Evolutionary conservation across 768 basidiomycete species (phyloP).

Genomic region (Collybia sp.): DNA sequence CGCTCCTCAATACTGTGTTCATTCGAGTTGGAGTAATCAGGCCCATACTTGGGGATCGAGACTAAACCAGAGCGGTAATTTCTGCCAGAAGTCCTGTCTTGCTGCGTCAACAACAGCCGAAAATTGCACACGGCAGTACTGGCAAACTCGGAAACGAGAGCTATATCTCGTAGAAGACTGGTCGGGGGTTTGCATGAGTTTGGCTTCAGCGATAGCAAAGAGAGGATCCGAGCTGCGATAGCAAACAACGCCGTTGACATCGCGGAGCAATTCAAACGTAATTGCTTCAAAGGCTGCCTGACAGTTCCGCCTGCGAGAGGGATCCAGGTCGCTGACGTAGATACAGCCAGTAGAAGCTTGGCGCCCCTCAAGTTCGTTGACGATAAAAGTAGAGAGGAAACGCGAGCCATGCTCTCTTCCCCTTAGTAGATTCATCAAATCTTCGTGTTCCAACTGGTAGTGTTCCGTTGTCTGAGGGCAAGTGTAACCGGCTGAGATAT

Average conservation of each 20-base stretch:
- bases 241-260: slow-evolving; percentile 63
- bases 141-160: slow-evolving; percentile 53
- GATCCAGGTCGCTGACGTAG: slow-evolving; percentile 41
- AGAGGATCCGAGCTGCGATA: slow-evolving; percentile 68
- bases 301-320: slow-evolving; percentile 46
- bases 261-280: slow-evolving; percentile 70
- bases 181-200: slow-evolving; percentile 59
- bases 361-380: slow-evolving; percentile 68
- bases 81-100: slow-evolving; percentile 61
- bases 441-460: slow-evolving; percentile 42
- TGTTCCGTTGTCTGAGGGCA: slow-evolving; percentile 24
- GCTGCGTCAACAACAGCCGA: slow-evolving; percentile 52
- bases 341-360: slow-evolving; percentile 44
- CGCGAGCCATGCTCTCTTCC: slow-evolving; percentile 72
- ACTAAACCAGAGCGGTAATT: slow-evolving; percentile 63
- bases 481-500: slow-evolving; percentile 49
- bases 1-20: no score
- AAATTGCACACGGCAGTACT: slow-evolving; percentile 60
- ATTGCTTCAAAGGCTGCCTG: slow-evolving; percentile 71
- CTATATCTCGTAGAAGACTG: slow-evolving; percentile 38
- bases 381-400: slow-evolving; percentile 74
- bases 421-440: slow-evolving; percentile 56
- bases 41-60: slow-evolving; percentile 31
- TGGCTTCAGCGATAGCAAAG: slow-evolving; percentile 63
- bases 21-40: slow-evolving; percentile 8